phyloP scores from a whole-genome alignment of 73 alveolate genomes.

The Stentor coeruleus region DNA sequence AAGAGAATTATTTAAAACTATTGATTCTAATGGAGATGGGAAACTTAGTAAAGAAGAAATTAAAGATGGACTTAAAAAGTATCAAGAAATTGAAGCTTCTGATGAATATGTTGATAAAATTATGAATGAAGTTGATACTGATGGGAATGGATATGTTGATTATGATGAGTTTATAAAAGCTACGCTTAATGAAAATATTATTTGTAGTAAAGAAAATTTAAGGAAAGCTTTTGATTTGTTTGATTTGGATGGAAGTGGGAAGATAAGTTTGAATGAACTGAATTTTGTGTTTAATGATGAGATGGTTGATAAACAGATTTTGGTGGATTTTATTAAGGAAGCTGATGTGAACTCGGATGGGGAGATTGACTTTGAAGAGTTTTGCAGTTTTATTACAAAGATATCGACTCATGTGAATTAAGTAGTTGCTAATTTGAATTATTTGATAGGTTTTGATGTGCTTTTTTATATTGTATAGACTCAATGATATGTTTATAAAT shows the following conservation, averaged over 20 bases:
- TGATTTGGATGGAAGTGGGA: conserved; percentile 42
- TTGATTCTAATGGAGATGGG: conserved; percentile 42
- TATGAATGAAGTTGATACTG: conserved; percentile 24
- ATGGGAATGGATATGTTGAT: conserved; percentile 31
- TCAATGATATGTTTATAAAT: too few relatives aligned
- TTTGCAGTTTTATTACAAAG: too few relatives aligned
- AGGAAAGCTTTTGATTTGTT: conserved; percentile 35
- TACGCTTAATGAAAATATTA: not conserved
- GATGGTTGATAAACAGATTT: too few relatives aligned
- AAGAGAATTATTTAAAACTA: conserved; percentile 1
- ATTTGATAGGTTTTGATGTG: too few relatives aligned
- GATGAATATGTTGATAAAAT: conserved; percentile 33
- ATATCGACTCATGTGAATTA: too few relatives aligned
- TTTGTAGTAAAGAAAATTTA: conserved; percentile 30
- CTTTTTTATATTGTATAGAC: too few relatives aligned
- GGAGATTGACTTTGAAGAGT: conserved; percentile 33
- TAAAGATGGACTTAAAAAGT: conserved; percentile 30
- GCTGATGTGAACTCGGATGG: conserved; percentile 38
- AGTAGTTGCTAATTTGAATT: too few relatives aligned
- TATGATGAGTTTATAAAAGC: conserved; percentile 29
- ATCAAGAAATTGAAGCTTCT: conserved; percentile 33
- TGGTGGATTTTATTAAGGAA: conserved; percentile 26
- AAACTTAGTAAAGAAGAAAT: conserved; percentile 23
- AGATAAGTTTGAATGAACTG: conserved; percentile 32
- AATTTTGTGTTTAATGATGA: conserved; percentile 28